Evolutionary conservation across 116 monocot species (phyloP).

Genomic region (Posidonia oceanica): DNA sequence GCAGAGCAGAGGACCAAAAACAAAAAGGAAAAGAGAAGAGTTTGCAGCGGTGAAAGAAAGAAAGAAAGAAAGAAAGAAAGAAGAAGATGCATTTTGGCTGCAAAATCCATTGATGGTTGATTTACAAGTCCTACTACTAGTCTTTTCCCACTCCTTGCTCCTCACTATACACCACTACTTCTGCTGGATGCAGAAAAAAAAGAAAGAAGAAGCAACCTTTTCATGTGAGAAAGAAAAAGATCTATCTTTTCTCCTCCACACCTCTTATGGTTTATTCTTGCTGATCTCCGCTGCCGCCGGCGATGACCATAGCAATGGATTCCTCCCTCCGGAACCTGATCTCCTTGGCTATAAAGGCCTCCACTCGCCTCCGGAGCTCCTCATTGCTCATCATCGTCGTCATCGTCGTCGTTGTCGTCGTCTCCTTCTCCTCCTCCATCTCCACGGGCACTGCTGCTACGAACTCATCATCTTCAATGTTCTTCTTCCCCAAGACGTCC

Average conservation of each 20-base stretch:
- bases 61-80: neutral
- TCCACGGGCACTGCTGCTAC: neutral
- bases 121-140: neutral
- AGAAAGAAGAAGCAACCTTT: too few species aligned
- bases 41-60: neutral
- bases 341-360: constrained; percentile 23
- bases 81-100: too few species aligned
- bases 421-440: constrained; percentile 3
- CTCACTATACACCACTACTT: too few species aligned
- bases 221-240: too few species aligned
- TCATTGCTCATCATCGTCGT: constrained; percentile 1
- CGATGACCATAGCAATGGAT: neutral
- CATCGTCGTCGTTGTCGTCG: too few species aligned
- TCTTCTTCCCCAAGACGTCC: neutral
- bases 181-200: too few species aligned
- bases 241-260: neutral
- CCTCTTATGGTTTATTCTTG: too few species aligned
- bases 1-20: too few species aligned
- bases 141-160: neutral
- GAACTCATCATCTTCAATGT: too few species aligned
- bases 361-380: constrained; percentile 11
- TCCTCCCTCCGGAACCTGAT: constrained; percentile 20
- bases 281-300: too few species aligned
- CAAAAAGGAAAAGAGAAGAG: too few species aligned
- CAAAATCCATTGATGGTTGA: neutral